Evolutionary conservation across 768 basidiomycete genomes (phyloP).

Genomic region (Lactarius hengduanensis): DNA sequence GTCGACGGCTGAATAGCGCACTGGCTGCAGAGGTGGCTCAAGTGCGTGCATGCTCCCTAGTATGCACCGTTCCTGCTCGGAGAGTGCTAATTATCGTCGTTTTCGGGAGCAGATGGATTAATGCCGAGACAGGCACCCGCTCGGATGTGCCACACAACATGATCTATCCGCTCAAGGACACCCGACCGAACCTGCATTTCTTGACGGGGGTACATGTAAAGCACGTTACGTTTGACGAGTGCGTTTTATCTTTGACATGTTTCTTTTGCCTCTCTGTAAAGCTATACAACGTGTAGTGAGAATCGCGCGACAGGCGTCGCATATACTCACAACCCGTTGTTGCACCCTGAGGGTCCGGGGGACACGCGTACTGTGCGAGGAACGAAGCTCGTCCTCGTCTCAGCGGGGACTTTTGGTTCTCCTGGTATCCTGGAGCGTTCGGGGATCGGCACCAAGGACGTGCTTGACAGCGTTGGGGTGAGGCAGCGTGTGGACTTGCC

Average conservation of each 20-base stretch:
- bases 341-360: conserved; percentile 27
- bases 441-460: conserved; percentile 39
- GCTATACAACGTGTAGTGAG: conserved; percentile 21
- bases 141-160: conserved; percentile 51
- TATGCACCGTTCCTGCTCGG: background rate
- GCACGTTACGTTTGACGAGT: conserved; percentile 35
- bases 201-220: conserved; percentile 37
- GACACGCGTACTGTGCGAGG: conserved; percentile 33
- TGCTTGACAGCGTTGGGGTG: conserved; percentile 37
- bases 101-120: conserved; percentile 46
- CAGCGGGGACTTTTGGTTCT: conserved; percentile 43
- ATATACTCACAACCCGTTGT: background rate
- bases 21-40: conserved; percentile 32
- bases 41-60: conserved; percentile 35
- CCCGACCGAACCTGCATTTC: conserved; percentile 36
- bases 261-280: conserved; percentile 27
- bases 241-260: conserved; percentile 27
- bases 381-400: conserved; percentile 39
- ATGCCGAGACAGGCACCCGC: conserved; percentile 48
- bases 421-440: conserved; percentile 56
- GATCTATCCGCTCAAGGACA: conserved; percentile 38
- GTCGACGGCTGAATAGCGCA: background rate
- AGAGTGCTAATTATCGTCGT: background rate
- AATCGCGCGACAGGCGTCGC: conserved; percentile 28
- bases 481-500: conserved; percentile 36